Conservation (phyloP, 2,329 filamentous ascomycete species). For the Pseudohalonectria lignicola region DNA sequence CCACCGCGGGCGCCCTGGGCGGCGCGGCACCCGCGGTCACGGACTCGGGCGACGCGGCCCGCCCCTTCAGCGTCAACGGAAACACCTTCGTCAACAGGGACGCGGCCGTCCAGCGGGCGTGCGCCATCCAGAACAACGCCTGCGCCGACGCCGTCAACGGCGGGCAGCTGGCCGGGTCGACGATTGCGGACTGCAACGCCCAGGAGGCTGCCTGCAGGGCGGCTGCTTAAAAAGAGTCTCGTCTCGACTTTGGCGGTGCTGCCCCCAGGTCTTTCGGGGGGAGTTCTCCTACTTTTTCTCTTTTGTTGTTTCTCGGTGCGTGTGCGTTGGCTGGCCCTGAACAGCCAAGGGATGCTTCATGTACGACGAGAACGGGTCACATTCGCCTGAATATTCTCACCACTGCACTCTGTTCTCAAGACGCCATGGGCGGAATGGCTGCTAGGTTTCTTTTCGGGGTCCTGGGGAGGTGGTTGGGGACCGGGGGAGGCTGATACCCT, state of each 20-base stretch:
- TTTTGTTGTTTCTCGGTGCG: neutral
- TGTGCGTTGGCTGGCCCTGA: no score
- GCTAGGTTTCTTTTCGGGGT: neutral
- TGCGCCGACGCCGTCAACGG: conserved; percentile 47
- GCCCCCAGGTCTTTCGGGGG: no score
- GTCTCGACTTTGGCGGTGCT: no score
- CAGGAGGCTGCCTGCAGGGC: conserved; percentile 37
- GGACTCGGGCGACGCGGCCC: conserved; percentile 31
- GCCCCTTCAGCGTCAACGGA: conserved; percentile 46
- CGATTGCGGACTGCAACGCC: conserved; percentile 38
- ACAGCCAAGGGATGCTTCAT: no score
- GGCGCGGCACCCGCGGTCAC: conserved; percentile 39
- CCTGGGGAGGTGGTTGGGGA: neutral
- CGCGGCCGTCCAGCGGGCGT: conserved; percentile 48
- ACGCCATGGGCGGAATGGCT: no score
- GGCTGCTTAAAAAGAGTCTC: conserved; percentile 7
- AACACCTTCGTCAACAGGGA: conserved; percentile 44
- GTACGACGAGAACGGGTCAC: no score
- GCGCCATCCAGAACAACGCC: conserved; percentile 51
- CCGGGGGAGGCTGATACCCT: neutral
- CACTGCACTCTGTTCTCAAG: no score
- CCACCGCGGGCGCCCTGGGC: conserved; percentile 29
- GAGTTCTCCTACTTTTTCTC: no score
- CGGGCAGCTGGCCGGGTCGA: conserved; percentile 27
- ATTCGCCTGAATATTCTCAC: no score